Evolutionary conservation across 1,139 yeast genomes (phyloP), one percentile per base, ranked within the genome.

Genomic region (Debaryomyces nepalensis): DNA sequence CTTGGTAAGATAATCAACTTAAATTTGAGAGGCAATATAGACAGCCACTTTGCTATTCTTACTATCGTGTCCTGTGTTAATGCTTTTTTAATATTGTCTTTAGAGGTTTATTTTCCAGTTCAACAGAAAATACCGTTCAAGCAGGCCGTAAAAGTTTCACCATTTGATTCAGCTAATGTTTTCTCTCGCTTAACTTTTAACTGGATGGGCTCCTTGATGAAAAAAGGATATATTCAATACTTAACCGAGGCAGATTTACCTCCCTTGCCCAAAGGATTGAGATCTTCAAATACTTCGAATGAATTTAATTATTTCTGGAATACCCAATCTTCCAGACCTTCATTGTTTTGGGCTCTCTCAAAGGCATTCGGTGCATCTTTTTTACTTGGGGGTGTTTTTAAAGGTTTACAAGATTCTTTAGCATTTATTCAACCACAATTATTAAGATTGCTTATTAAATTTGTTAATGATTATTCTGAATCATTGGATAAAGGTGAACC

Each of bases 131-230:
- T 69, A 11, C 62, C 73, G 12, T 61, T 65, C 43, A 73, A 71
- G 39, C 68, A 72, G n/a, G 57, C 70, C 24, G 60, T 64, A 24
- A 74, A 70, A 41, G 41, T 45, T 2, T 61, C 75, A 49, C 96
- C 97, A 3, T 82, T 79, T 49, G 98, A 91, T 55, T 67, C 68
- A 26, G 96, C 99, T 9, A 87, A 91, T 58, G 68, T 90, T 18
- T 90, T 91, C 56, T 82, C 95, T 12, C 76, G 79, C 47, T 70
- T 95, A 45, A 82, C 95, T 0, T 93, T 93, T 62, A 72, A 81
- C 32, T 93, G 99, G 99, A 87, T 93, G 95, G 81, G 91, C 2
- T 87, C 84, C 4, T 71, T 93, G 58, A 91, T 93, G 97, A 83
- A 75, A 58, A 78, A 77, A 45, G 99, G 99, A 18, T 88, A 87